These are phyloP conservation scores for Lipomyces yamadae DNA, from an alignment of 805 yeast species.

Conservation along the genomic window DNA sequence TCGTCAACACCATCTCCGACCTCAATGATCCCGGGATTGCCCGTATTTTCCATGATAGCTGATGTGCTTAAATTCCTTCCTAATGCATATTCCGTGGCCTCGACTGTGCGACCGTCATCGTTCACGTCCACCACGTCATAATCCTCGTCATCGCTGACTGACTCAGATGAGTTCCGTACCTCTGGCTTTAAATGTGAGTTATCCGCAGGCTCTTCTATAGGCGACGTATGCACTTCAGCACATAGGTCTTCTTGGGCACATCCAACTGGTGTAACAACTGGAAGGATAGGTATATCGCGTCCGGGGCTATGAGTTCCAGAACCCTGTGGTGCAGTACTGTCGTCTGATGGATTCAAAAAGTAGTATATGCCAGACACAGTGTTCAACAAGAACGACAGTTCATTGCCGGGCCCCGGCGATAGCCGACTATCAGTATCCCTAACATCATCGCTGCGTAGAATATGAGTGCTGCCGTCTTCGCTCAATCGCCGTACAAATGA, in stretches of 20 bases:
- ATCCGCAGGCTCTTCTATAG: neutral
- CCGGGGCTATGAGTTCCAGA: neutral
- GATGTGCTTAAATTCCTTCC: neutral
- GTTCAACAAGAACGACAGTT: conserved; percentile 10
- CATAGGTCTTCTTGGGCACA: no score
- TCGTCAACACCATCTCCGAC: conserved; percentile 1
- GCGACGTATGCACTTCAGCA: neutral
- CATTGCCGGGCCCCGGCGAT: neutral
- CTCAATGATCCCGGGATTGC: neutral
- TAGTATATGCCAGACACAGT: conserved; percentile 12
- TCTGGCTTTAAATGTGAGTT: neutral
- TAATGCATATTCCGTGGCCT: neutral
- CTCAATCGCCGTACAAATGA: neutral
- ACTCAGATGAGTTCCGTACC: neutral
- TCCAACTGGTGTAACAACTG: neutral
- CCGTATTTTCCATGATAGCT: neutral
- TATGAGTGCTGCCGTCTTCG: neutral
- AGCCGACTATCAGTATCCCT: neutral
- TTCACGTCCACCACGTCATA: conserved; percentile 1
- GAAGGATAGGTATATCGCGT: neutral
- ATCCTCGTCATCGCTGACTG: conserved; percentile 5
- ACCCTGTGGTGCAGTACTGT: neutral
- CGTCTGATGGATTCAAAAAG: conserved; percentile 9
- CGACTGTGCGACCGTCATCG: neutral
- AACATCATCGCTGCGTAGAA: neutral